A percentile compares a stretch with the other conserved stretches of the same genome.
Conservation (phyloP, 139 green algal genomes). For the Coelastrella sp. region DNA sequence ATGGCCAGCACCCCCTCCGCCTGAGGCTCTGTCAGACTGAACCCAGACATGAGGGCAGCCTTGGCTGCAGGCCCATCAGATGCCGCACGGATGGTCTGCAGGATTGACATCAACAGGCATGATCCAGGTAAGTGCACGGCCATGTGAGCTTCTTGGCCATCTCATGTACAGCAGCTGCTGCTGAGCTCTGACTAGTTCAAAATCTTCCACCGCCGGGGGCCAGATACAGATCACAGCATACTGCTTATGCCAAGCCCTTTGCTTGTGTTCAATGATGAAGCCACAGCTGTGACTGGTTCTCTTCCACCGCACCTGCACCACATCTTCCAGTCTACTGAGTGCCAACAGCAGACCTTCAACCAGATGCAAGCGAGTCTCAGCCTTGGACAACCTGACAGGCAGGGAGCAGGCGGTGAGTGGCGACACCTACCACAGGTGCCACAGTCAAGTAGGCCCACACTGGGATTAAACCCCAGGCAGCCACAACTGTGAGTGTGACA, state of each 20-base stretch:
- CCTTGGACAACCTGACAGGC: slow-evolving; percentile 39
- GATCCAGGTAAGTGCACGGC: background rate
- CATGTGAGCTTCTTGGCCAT: background rate
- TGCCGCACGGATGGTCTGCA: slow-evolving; percentile 71
- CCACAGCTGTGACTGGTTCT: background rate
- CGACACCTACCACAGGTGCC: no score
- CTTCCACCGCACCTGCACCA: slow-evolving; percentile 57
- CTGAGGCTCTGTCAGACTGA: slow-evolving; percentile 77
- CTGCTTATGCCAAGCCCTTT: no score
- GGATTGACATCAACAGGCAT: background rate
- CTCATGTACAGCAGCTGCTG: no score
- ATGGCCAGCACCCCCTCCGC: slow-evolving; percentile 86
- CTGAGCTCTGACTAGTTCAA: background rate
- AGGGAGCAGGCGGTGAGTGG: no score
- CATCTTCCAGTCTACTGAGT: slow-evolving; percentile 76
- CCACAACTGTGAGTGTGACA: background rate
- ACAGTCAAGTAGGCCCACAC: background rate
- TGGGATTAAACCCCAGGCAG: background rate
- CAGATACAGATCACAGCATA: no score
- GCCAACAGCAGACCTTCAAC: slow-evolving; percentile 86
- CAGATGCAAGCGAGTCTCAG: slow-evolving; percentile 77
- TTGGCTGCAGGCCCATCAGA: slow-evolving; percentile 69
- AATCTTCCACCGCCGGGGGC: background rate
- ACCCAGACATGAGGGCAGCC: slow-evolving; percentile 61
- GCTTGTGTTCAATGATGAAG: background rate